Base-by-base conservation (phyloP, 2,329 filamentous ascomycete genomes). In the Acarospora socialis region DNA sequence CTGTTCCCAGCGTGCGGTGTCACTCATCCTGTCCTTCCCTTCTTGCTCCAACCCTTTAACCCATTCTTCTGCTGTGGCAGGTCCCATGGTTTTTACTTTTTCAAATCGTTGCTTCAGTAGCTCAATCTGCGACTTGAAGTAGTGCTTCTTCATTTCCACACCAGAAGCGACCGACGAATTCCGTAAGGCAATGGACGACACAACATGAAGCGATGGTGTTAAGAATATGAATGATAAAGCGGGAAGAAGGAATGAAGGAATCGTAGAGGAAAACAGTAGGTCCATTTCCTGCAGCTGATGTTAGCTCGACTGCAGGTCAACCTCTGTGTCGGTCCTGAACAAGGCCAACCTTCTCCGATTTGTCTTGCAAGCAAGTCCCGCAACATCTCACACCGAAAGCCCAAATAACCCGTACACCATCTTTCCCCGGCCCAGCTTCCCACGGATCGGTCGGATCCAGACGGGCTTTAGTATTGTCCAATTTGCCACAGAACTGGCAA, bases 1-100 rank as follows among this genome's bases (percentile, higher is more conserved):
- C 45, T 73, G 77, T 49, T 84, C 81, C 76, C 80, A 87, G 30
- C 77, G 70, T 17, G 70, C 64, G 18, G 70, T 65, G 48, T 80
- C 73, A 7, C 60, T 63, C 43, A 73, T 66, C 29, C 63, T 56
- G 36, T 71, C 63, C 43, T 69, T 70, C 7, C 79, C 77, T 36
- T 70, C 65, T 17, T 57, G 59, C 25, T 73, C 68, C 3, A 90
- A 64, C 7, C 81, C 81, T 53, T 86, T 86, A 18, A 74, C 61
- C 81, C 81, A 90, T 51, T 86, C 81, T 43, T 82, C 77, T 3
- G 69, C 66, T 13, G 32, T 70, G 24, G 75, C 74, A 26, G 65
- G 45, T n/a, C 81, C 78, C 43, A 81, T 65, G n/a, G 60, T 55
- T 43, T 71, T 70, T 33, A 75, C 78, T 4, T 70, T 60, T 25